Conservation (phyloP, 2,329 filamentous ascomycete species). For the Colletotrichum trifolii region DNA sequence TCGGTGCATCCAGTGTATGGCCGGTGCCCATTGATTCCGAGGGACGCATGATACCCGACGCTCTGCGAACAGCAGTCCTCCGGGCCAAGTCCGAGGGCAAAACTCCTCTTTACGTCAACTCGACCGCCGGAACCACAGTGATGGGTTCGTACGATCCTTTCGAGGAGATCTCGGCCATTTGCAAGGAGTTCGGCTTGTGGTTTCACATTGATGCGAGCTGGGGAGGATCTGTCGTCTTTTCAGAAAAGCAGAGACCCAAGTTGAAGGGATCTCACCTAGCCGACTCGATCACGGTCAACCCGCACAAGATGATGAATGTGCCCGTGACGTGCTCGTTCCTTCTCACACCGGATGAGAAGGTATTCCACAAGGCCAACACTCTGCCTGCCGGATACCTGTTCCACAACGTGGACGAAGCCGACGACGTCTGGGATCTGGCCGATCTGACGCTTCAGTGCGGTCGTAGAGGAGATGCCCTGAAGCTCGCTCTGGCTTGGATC, state of each 20-base stretch:
- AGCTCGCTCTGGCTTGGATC: constrained; percentile 88
- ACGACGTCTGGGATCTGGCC: constrained; percentile 86
- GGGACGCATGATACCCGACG: constrained; percentile 77
- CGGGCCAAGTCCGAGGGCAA: constrained; percentile 73
- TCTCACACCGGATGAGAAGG: constrained; percentile 77
- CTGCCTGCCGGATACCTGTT: constrained; percentile 89
- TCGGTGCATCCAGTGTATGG: constrained; percentile 81
- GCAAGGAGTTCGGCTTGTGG: constrained; percentile 81
- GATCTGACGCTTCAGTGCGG: constrained; percentile 96
- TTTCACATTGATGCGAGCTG: constrained; percentile 93
- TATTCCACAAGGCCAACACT: constrained; percentile 87
- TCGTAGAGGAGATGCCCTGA: constrained; percentile 84
- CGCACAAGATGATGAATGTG: constrained; percentile 96
- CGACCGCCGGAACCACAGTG: constrained; percentile 94
- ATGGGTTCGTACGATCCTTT: constrained; percentile 90
- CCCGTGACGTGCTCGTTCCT: constrained; percentile 93
- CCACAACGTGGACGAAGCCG: constrained; percentile 64
- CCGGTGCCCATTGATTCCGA: constrained; percentile 76
- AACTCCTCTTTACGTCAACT: constrained; percentile 94
- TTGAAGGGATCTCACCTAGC: constrained; percentile 79
- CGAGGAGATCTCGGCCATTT: constrained; percentile 74
- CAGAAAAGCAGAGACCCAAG: constrained; percentile 69
- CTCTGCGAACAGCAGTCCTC: constrained; percentile 71
- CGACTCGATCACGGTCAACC: constrained; percentile 87
- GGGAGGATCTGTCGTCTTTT: constrained; percentile 89